These are phyloP conservation scores for Hansenula sp. DNA, from an alignment of 1,139 yeast genomes.

Conservation along the genomic window DNA sequence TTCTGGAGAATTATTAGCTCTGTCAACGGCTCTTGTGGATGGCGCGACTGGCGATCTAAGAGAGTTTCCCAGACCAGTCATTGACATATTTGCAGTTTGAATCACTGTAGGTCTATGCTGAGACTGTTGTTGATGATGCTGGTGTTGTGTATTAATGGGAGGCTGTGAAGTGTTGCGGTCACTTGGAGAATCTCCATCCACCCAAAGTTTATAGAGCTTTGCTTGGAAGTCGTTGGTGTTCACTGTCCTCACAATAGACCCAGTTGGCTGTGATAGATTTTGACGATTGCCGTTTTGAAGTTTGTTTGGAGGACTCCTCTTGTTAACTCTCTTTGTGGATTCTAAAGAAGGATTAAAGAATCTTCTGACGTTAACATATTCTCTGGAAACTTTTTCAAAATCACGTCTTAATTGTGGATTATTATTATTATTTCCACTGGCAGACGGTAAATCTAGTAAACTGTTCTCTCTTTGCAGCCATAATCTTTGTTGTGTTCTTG, in stretches of 20 bases:
- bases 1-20: constrained; percentile 18
- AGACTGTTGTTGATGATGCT: constrained; percentile 6
- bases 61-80: constrained; percentile 2
- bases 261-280: background rate
- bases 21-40: constrained; percentile 19
- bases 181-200: constrained; percentile 11
- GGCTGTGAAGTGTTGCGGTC: constrained; percentile 1
- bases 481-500: constrained; percentile 76
- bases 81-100: constrained; percentile 6
- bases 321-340: constrained; percentile 44
- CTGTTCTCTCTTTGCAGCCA: constrained; percentile 83
- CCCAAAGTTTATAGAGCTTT: constrained; percentile 21
- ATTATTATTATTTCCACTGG: constrained; percentile 7
- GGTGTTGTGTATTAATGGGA: constrained; percentile 7
- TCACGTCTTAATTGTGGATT: constrained; percentile 68
- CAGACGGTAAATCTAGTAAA: constrained; percentile 44
- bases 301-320: background rate
- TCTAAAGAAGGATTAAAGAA: constrained; percentile 67
- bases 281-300: background rate
- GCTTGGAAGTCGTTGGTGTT: constrained; percentile 16
- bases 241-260: constrained; percentile 5
- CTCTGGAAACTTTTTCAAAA: constrained; percentile 71
- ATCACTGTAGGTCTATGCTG: constrained; percentile 7
- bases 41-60: constrained; percentile 19
- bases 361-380: constrained; percentile 66